Base-by-base conservation (phyloP, 306 rosid species). In the Crotalaria pallida region DNA sequence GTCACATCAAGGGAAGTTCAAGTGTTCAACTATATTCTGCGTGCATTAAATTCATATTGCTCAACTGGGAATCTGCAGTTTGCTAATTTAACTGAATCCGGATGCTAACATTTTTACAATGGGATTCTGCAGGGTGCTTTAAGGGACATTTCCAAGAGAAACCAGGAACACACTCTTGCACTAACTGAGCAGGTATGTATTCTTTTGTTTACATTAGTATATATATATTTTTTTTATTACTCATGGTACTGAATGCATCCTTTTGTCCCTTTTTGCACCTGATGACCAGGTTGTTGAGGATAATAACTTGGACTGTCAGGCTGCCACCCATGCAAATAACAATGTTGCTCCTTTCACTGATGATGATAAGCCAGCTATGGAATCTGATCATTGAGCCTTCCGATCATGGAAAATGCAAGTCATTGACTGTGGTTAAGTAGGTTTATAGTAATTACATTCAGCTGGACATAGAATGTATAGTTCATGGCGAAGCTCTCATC, bases 81-180 rank as follows among this genome's bases (percentile, higher is more conserved):
- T 64, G 41, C 36, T 53, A 56, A 6, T 66, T 23, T 50, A 34
- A 50, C n/a, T 27, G 15, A 40, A 58, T 41, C 40, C 26, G 47
- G 13, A 15, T 3, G 40, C 55, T 13, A 7, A 40, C 21, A 5
- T 65, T 52, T 58, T 71, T 26, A 67, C 58, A 3, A 31, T 62
- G 59, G 52, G 22, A 66, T 72, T 49, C 58, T 81, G 80, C 85
- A 93, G 97, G 90, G 97, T 59, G 75, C 88, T 65, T 63, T 88
- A 84, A 93, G 94, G 80, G 98, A 90, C 50, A 87, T 88, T 72
- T 81, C 97, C 12, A 90, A 88, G 85, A 93, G 86, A 77, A 80
- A 72, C 65, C 98, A 74, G 7, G 94, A 90, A 69, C 86, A 82
- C 56, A 21, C 88, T 33, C 38, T 58, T 53, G 64, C 80, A 18